These are phyloP conservation scores for Brassica nigra DNA, from an alignment of 345 rosid genomes.

Conservation along the genomic window DNA sequence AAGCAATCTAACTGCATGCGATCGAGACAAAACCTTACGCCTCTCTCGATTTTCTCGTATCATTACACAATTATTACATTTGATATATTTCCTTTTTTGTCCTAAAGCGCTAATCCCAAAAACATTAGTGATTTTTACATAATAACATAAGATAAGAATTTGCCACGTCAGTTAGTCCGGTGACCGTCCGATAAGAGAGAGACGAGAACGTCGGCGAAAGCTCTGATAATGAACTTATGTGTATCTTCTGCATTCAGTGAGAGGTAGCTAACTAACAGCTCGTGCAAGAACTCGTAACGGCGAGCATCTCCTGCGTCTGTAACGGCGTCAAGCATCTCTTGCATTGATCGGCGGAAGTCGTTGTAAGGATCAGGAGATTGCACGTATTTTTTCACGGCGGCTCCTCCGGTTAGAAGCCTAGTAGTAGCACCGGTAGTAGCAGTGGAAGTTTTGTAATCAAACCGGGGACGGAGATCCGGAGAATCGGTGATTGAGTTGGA, in stretches of 20 bases:
- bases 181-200: slow-evolving; percentile 43
- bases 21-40: slow-evolving; percentile 41
- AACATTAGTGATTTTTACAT: background rate
- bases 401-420: slow-evolving; percentile 49
- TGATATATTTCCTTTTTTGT: background rate
- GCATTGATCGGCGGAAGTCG: slow-evolving; percentile 81
- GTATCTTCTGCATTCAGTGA: slow-evolving; percentile 61
- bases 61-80: slow-evolving; percentile 37
- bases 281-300: slow-evolving; percentile 74
- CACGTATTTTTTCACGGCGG: slow-evolving; percentile 59
- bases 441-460: slow-evolving; percentile 10
- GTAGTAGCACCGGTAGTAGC: slow-evolving; percentile 1
- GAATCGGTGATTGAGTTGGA: slow-evolving; percentile 90
- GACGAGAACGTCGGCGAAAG: slow-evolving; percentile 70
- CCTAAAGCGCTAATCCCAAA: slow-evolving; percentile 18
- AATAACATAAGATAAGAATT: background rate
- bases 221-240: slow-evolving; percentile 70
- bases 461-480: slow-evolving; percentile 21
- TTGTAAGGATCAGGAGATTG: slow-evolving; percentile 74
- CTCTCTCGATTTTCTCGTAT: slow-evolving; percentile 39
- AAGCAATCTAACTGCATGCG: slow-evolving; percentile 34
- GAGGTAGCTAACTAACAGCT: slow-evolving; percentile 74
- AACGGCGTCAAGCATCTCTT: slow-evolving; percentile 87
- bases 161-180: slow-evolving; percentile 35
- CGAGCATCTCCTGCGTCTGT: slow-evolving; percentile 43